A percentile compares a stretch with the other conserved stretches of the same genome.
Evolutionary conservation across 2,329 filamentous ascomycete species (phyloP).

Genomic region (Parastagonospora avenae): DNA sequence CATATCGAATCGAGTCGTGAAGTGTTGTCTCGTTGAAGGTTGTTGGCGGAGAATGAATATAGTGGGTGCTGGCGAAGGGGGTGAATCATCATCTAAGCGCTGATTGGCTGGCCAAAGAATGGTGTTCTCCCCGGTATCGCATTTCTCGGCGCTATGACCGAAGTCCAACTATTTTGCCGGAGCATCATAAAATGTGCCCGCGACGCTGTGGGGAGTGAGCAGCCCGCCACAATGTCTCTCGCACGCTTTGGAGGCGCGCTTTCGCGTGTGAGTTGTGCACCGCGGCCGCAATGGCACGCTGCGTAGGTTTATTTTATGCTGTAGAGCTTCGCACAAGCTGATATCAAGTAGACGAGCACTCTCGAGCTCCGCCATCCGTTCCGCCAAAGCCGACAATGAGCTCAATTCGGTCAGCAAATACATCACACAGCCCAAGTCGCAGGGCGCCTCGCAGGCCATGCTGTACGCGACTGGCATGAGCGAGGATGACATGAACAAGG

Average conservation of each 20-base stretch:
- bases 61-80: not conserved
- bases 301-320: constrained; percentile 25
- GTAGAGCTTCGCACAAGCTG: constrained; percentile 11
- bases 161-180: constrained; percentile 22
- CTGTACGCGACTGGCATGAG: constrained; percentile 91
- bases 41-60: not conserved
- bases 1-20: too few species aligned
- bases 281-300: constrained; percentile 40
- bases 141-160: constrained; percentile 17
- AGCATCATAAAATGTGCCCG: constrained; percentile 33
- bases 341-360: constrained; percentile 39
- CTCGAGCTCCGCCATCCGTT: constrained; percentile 39
- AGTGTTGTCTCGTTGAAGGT: not conserved
- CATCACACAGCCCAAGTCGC: constrained; percentile 97
- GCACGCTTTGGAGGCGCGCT: constrained; percentile 42
- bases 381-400: constrained; percentile 40
- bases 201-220: constrained; percentile 17
- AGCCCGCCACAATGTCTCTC: constrained; percentile 39
- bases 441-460: constrained; percentile 99
- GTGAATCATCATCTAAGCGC: constrained; percentile 15
- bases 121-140: constrained; percentile 24
- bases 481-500: constrained; percentile 90
- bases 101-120: constrained; percentile 26
- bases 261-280: constrained; percentile 37
- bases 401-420: constrained; percentile 78